Percentiles rank a stretch among this genome's conserved stretches.
These are phyloP conservation scores for Polyplosphaeria fusca DNA, from an alignment of 495 filamentous ascomycete species.

Conservation along the genomic window DNA sequence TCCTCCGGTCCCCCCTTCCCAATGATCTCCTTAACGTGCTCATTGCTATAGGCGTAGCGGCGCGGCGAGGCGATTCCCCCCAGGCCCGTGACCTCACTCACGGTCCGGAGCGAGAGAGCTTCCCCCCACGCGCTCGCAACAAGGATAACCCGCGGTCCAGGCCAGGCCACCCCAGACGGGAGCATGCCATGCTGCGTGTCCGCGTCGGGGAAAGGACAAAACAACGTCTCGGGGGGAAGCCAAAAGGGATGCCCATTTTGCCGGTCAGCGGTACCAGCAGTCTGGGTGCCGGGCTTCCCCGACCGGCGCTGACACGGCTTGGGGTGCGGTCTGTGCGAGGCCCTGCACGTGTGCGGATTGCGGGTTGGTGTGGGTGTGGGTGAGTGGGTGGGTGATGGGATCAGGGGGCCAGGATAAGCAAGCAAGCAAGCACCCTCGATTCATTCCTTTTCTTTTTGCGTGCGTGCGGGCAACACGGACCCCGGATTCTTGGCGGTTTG, in stretches of 20 bases:
- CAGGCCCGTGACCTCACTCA: neutral
- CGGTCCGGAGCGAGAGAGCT: neutral
- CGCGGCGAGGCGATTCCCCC: too few species aligned
- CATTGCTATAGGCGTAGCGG: neutral
- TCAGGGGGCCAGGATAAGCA: too few species aligned
- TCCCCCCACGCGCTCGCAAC: neutral
- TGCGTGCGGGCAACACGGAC: neutral
- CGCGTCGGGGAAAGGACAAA: neutral
- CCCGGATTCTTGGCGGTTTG: constrained; percentile 13
- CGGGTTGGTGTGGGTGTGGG: too few species aligned
- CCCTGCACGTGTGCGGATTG: too few species aligned
- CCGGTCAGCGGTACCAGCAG: constrained; percentile 23
- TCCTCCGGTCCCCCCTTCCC: too few species aligned
- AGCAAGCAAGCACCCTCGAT: too few species aligned
- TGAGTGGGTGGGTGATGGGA: neutral
- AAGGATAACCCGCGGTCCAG: neutral
- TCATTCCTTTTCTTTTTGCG: neutral
- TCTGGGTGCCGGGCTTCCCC: constrained; percentile 20
- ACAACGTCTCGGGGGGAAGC: neutral
- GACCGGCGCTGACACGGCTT: constrained; percentile 2
- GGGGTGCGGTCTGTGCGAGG: constrained; percentile 17
- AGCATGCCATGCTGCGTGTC: too few species aligned
- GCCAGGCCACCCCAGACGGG: neutral
- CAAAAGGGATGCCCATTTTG: constrained; percentile 24
- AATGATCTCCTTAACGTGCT: constrained; percentile 10